phyloP scores from a whole-genome alignment of 805 yeast genomes.

The Candida insectorum region DNA sequence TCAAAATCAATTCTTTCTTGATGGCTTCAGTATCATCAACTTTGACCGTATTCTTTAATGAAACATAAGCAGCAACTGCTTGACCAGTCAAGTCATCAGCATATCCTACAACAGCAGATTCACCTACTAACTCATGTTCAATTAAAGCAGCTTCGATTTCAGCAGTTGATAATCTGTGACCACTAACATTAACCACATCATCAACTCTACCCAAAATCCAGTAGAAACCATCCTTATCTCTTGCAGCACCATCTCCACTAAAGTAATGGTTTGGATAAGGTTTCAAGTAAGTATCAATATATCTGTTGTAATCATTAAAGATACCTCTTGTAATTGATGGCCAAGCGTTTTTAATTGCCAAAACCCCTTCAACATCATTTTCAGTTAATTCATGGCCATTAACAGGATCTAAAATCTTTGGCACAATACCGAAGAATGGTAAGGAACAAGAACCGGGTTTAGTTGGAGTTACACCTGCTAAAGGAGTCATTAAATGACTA shows the following conservation, averaged over 20 bases:
- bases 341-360: conserved; percentile 89
- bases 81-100: conserved; percentile 96
- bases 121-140: conserved; percentile 78
- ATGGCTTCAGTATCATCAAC: conserved; percentile 51
- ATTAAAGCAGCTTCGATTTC: conserved; percentile 92
- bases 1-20: conserved; percentile 74
- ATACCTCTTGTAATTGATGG: conserved; percentile 99
- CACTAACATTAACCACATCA: conserved; percentile 96
- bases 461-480: conserved; percentile 92
- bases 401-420: conserved; percentile 90
- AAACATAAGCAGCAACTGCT: conserved; percentile 93
- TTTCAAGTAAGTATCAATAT: conserved; percentile 84
- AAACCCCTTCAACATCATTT: conserved; percentile 93
- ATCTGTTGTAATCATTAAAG: conserved; percentile 82
- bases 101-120: conserved; percentile 95
- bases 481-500: conserved; percentile 88
- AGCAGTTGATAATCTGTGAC: conserved; percentile 97
- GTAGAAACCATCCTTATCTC: conserved; percentile 93
- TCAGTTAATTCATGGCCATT: conserved; percentile 80
- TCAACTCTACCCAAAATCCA: conserved; percentile 99
- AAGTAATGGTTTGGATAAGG: conserved; percentile 94
- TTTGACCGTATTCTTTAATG: conserved; percentile 55
- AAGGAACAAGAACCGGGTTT: conserved; percentile 97
- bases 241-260: conserved; percentile 98
- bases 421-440: conserved; percentile 94